These are phyloP conservation scores for Colletotrichum phormii DNA, from an alignment of 2,329 filamentous ascomycete species.

Conservation along the genomic window DNA sequence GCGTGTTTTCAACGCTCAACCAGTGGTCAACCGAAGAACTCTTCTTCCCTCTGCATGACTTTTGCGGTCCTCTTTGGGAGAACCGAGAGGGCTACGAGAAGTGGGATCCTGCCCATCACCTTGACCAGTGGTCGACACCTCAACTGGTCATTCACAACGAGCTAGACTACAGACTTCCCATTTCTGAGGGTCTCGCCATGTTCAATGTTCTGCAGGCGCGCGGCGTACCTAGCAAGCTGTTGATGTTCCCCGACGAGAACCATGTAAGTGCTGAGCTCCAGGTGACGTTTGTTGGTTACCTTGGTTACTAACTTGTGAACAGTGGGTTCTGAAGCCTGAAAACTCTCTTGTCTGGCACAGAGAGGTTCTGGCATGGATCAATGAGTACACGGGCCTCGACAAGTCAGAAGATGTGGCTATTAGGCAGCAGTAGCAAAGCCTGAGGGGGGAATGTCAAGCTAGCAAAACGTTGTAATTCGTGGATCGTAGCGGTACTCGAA, in stretches of 20 bases:
- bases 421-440: not conserved
- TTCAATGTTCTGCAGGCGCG: slow-evolving; percentile 87
- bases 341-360: slow-evolving; percentile 92
- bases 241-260: slow-evolving; percentile 84
- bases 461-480: not conserved
- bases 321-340: slow-evolving; percentile 91
- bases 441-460: no score
- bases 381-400: slow-evolving; percentile 66
- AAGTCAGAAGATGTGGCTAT: slow-evolving; percentile 30
- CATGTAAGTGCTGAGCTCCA: slow-evolving; percentile 53
- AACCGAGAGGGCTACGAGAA: slow-evolving; percentile 73
- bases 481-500: not conserved
- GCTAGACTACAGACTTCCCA: slow-evolving; percentile 87
- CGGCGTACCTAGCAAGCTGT: slow-evolving; percentile 79
- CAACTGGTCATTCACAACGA: slow-evolving; percentile 89
- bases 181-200: slow-evolving; percentile 85
- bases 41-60: slow-evolving; percentile 78
- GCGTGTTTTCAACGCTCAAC: slow-evolving; percentile 79
- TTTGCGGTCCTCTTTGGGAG: slow-evolving; percentile 71
- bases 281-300: accelerated
- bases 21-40: slow-evolving; percentile 75
- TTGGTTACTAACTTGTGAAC: slow-evolving; percentile 43
- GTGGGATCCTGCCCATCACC: slow-evolving; percentile 75
- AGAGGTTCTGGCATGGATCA: slow-evolving; percentile 84
- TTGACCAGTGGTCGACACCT: slow-evolving; percentile 84